Conservation (phyloP, 805 yeast genomes). For the Wickerhamiella galacta region DNA sequence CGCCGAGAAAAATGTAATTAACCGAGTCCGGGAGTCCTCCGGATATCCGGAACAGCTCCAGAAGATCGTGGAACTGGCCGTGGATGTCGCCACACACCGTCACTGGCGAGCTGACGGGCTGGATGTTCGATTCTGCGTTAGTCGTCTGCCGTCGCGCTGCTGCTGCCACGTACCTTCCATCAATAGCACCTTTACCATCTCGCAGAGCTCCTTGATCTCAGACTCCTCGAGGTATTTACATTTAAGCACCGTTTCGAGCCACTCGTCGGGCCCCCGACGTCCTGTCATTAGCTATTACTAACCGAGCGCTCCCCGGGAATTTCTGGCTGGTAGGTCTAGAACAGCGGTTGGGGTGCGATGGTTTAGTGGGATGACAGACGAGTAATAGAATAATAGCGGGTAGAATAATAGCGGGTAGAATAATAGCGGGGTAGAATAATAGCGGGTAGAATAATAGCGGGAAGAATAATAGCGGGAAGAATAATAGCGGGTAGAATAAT, state of each 20-base stretch:
- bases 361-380: too few relatives aligned
- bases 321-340: too few relatives aligned
- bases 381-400: too few relatives aligned
- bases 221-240: slow-evolving; percentile 78
- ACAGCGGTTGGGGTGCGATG: too few relatives aligned
- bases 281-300: too few relatives aligned
- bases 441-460: too few relatives aligned
- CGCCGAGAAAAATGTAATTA: slow-evolving; percentile 80
- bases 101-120: slow-evolving; percentile 89
- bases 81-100: slow-evolving; percentile 86
- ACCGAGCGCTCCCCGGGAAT: too few relatives aligned
- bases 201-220: slow-evolving; percentile 94
- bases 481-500: too few relatives aligned
- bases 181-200: slow-evolving; percentile 77
- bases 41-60: slow-evolving; percentile 74
- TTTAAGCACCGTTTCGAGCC: slow-evolving; percentile 87
- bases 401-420: too few relatives aligned
- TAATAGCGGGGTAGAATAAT: too few relatives aligned
- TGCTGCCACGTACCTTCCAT: slow-evolving; percentile 43
- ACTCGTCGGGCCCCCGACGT: slow-evolving; percentile 65
- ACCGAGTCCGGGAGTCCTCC: slow-evolving; percentile 79
- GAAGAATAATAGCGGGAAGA: too few relatives aligned
- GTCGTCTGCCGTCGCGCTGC: neutral
- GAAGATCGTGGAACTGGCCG: slow-evolving; percentile 90
- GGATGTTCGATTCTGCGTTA: slow-evolving; percentile 63